Conservation (phyloP, 1,284 basidiomycete species). For the Moesziomyces parantarcticus region DNA sequence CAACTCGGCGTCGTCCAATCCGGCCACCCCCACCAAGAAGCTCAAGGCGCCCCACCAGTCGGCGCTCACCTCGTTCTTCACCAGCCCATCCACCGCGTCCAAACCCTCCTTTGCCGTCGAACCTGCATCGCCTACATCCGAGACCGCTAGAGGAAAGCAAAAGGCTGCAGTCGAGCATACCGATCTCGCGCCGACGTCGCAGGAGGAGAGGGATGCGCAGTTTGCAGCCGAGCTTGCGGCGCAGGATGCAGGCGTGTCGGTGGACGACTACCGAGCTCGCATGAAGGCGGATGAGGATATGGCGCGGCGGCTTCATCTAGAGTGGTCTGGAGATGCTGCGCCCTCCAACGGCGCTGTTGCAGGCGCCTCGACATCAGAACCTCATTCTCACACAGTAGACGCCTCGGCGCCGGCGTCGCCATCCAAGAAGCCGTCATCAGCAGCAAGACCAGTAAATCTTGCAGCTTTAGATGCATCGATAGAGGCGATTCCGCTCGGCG, state of each 20-base stretch:
- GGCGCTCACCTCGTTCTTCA: slow-evolving; percentile 45
- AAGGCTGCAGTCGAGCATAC: slow-evolving; percentile 4
- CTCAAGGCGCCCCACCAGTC: slow-evolving; percentile 26
- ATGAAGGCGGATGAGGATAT: slow-evolving; percentile 44
- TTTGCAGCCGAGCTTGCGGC: slow-evolving; percentile 44
- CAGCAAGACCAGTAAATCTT: slow-evolving; percentile 32
- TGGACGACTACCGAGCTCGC: slow-evolving; percentile 14
- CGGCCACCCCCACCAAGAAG: slow-evolving; percentile 41
- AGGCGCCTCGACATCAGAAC: neutral
- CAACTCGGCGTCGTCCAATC: slow-evolving; percentile 10
- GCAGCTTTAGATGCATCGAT: slow-evolving; percentile 51
- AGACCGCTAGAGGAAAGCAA: slow-evolving; percentile 16
- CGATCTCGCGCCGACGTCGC: neutral
- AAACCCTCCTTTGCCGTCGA: slow-evolving; percentile 10
- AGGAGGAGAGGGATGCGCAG: slow-evolving; percentile 37
- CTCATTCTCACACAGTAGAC: neutral
- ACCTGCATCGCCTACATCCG: slow-evolving; percentile 12
- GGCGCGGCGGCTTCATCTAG: slow-evolving; percentile 35
- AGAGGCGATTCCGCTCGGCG: slow-evolving; percentile 55
- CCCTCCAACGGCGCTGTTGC: neutral
- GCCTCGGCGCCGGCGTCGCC: slow-evolving; percentile 2
- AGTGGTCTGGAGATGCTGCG: slow-evolving; percentile 28
- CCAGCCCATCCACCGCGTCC: slow-evolving; percentile 25
- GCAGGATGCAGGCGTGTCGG: slow-evolving; percentile 21
- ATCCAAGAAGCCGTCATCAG: slow-evolving; percentile 2